Conservation (phyloP, 352 stramenopile species). For the Pelagophyceae sp. region DNA sequence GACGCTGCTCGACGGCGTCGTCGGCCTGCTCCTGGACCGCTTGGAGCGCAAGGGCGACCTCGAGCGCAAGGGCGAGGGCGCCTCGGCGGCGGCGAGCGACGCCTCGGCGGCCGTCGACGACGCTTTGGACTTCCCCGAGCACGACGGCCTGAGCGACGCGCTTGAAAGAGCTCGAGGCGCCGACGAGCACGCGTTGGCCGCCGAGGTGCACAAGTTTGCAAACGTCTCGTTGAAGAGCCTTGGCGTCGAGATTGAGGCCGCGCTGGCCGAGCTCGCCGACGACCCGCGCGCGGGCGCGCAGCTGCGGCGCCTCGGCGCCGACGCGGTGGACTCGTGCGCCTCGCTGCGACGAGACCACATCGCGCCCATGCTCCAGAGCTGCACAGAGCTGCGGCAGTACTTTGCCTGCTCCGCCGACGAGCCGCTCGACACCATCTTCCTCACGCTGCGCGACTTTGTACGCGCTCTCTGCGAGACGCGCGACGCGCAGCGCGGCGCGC, state of each 20-base stretch:
- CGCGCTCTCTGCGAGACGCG: background rate
- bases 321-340: background rate
- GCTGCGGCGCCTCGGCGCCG: background rate
- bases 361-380: background rate
- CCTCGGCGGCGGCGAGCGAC: background rate
- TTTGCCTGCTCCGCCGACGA: background rate
- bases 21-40: conserved; percentile 14
- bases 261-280: background rate
- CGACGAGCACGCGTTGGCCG: background rate
- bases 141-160: background rate
- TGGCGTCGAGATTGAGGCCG: background rate
- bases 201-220: background rate
- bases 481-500: background rate
- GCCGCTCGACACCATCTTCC: background rate
- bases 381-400: background rate
- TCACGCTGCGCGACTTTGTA: conserved; percentile 4
- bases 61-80: background rate
- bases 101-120: background rate
- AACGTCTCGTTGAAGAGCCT: background rate
- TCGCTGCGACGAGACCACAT: background rate
- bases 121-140: conserved; percentile 11
- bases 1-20: conserved; percentile 15
- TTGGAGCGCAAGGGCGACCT: background rate
- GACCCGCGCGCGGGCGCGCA: background rate
- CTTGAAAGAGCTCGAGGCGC: background rate